Evolutionary conservation across 139 green algal genomes (phyloP).

Genomic region (Tetraselmis striata): DNA sequence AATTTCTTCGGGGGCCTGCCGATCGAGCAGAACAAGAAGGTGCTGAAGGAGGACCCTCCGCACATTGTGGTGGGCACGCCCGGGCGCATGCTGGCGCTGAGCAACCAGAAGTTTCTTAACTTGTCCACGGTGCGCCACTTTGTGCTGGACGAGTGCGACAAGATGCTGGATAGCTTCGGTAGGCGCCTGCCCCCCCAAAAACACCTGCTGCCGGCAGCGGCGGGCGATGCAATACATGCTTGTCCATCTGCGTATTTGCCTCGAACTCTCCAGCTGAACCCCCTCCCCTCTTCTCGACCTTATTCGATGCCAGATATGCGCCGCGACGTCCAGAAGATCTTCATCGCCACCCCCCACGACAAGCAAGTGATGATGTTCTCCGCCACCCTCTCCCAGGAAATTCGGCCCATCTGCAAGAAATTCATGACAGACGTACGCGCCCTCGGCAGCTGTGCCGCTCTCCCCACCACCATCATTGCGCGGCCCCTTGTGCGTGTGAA

Average conservation of each 20-base stretch:
- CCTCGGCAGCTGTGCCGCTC: neutral
- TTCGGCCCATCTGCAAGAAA: slow-evolving; percentile 95
- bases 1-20: slow-evolving; percentile 94
- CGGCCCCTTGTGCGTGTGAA: too few species aligned
- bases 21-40: slow-evolving; percentile 73
- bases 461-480: too few species aligned
- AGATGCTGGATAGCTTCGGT: slow-evolving; percentile 86
- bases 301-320: slow-evolving; percentile 96
- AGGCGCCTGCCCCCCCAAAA: too few species aligned
- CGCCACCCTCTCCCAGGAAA: slow-evolving; percentile 86
- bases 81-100: slow-evolving; percentile 84
- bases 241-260: too few species aligned
- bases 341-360: slow-evolving; percentile 95
- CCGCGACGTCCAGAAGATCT: slow-evolving; percentile 94
- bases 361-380: slow-evolving; percentile 99
- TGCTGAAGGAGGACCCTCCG: slow-evolving; percentile 76
- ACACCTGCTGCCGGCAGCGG: too few species aligned
- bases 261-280: too few species aligned
- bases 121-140: slow-evolving; percentile 88
- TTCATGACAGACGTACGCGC: slow-evolving; percentile 90
- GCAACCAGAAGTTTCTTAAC: slow-evolving; percentile 68
- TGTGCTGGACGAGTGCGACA: slow-evolving; percentile 99
- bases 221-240: too few species aligned
- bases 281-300: too few species aligned
- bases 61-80: slow-evolving; percentile 95